phyloP scores from a whole-genome alignment of 352 stramenopile genomes.

The Pythium scleroteichum region DNA sequence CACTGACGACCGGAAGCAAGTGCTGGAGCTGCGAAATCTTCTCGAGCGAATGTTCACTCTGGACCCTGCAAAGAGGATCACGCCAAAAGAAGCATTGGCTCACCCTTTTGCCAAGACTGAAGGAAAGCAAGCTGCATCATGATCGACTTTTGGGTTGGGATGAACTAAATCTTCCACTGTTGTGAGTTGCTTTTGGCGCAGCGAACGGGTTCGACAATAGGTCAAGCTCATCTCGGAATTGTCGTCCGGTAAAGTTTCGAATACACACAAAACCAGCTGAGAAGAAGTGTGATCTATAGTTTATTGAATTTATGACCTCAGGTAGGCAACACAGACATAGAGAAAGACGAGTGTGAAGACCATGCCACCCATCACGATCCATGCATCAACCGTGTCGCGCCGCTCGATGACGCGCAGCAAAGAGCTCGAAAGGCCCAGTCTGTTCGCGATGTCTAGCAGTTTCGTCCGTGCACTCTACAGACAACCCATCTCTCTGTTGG shows the following conservation, averaged over 20 bases:
- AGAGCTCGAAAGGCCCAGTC: slow-evolving; percentile 79
- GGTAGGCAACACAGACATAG: slow-evolving; percentile 72
- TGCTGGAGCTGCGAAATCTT: slow-evolving; percentile 52
- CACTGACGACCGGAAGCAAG: slow-evolving; percentile 42
- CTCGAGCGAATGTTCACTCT: slow-evolving; percentile 69
- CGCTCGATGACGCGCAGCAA: slow-evolving; percentile 82
- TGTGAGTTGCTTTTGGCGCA: slow-evolving; percentile 17
- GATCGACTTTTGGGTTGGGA: not conserved
- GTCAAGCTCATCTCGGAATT: no score
- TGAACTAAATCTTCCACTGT: slow-evolving; percentile 17
- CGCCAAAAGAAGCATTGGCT: slow-evolving; percentile 52
- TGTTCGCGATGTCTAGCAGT: slow-evolving; percentile 81
- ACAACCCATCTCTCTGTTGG: not conserved
- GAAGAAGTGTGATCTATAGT: not conserved
- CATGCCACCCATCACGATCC: slow-evolving; percentile 85
- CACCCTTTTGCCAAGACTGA: slow-evolving; percentile 58
- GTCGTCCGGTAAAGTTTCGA: no score
- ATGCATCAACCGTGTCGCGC: slow-evolving; percentile 81
- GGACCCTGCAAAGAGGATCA: slow-evolving; percentile 57
- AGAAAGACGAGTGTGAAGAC: slow-evolving; percentile 80
- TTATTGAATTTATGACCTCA: slow-evolving; percentile 29
- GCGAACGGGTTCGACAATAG: slow-evolving; percentile 1
- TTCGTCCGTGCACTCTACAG: slow-evolving; percentile 71
- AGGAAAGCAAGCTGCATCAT: slow-evolving; percentile 21
- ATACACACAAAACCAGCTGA: no score